phyloP scores from a whole-genome alignment of 1,284 basidiomycete species.

The Ustilago shanxiensis region DNA sequence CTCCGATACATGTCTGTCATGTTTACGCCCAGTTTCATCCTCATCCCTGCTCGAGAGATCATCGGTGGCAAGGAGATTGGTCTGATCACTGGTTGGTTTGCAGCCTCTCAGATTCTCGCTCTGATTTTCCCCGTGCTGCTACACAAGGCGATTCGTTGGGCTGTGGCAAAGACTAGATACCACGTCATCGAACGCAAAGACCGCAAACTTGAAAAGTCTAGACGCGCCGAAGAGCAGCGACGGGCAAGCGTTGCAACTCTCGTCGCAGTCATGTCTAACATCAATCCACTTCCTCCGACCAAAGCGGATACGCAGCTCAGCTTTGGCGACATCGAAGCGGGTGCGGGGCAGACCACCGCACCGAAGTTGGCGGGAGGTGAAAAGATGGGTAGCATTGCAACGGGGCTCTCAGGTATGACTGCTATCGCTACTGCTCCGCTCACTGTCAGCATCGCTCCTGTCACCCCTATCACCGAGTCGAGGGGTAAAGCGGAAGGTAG shows the following conservation, averaged over 20 bases:
- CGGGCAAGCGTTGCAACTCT: constrained; percentile 26
- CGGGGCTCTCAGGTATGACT: constrained; percentile 50
- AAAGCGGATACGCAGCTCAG: neutral
- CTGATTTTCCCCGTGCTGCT: constrained; percentile 56
- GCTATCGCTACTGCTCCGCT: constrained; percentile 49
- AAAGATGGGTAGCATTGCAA: constrained; percentile 44
- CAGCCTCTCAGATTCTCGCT: constrained; percentile 49
- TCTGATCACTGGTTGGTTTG: constrained; percentile 58
- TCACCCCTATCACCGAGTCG: neutral
- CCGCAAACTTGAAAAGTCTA: neutral
- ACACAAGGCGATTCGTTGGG: constrained; percentile 14
- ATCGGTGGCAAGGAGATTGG: constrained; percentile 60
- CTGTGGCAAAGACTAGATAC: neutral
- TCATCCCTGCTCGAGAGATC: constrained; percentile 61
- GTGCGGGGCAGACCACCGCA: neutral
- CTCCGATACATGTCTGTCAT: constrained; percentile 63
- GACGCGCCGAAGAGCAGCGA: constrained; percentile 14
- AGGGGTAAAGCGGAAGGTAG: neutral
- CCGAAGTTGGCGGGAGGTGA: constrained; percentile 8
- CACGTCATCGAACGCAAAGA: neutral
- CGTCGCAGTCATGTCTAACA: constrained; percentile 24
- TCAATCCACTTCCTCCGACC: constrained; percentile 6
- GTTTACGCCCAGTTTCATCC: constrained; percentile 62
- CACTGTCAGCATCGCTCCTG: constrained; percentile 6
- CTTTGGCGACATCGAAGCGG: neutral